These are phyloP conservation scores for Aquilaria sinensis DNA, from an alignment of 345 rosid species.

Conservation along the genomic window DNA sequence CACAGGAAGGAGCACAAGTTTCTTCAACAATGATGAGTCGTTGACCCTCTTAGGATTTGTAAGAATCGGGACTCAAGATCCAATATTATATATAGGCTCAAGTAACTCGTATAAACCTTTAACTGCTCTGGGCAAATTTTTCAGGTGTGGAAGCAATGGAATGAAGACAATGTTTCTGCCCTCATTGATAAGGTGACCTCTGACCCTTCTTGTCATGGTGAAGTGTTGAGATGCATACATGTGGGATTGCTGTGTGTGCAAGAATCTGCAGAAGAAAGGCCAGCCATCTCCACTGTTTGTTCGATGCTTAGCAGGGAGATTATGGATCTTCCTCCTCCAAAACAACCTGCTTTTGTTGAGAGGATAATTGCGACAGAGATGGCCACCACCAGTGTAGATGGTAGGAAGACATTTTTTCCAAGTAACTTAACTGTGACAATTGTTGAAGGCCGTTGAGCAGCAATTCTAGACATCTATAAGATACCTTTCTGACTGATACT, in stretches of 20 bases:
- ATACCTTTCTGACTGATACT: no score
- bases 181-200: no score
- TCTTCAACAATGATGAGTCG: constrained; percentile 12
- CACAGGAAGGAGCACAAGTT: constrained; percentile 22
- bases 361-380: constrained; percentile 15
- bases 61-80: not conserved
- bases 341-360: constrained; percentile 3
- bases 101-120: no score
- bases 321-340: no score
- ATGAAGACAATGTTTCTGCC: constrained; percentile 1
- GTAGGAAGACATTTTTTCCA: not conserved
- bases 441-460: not conserved
- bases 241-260: no score
- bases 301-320: no score
- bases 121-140: not conserved
- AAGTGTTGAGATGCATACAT: no score
- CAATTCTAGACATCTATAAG: no score
- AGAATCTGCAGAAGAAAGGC: no score
- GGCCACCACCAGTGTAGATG: constrained; percentile 1
- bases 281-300: no score
- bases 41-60: constrained; percentile 19
- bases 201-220: no score
- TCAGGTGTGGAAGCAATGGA: constrained; percentile 19
- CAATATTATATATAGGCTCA: not conserved
- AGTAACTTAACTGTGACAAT: not conserved